Evolutionary conservation across 2,329 filamentous ascomycete species (phyloP).

Genomic region (Epichloe gansuensis): DNA sequence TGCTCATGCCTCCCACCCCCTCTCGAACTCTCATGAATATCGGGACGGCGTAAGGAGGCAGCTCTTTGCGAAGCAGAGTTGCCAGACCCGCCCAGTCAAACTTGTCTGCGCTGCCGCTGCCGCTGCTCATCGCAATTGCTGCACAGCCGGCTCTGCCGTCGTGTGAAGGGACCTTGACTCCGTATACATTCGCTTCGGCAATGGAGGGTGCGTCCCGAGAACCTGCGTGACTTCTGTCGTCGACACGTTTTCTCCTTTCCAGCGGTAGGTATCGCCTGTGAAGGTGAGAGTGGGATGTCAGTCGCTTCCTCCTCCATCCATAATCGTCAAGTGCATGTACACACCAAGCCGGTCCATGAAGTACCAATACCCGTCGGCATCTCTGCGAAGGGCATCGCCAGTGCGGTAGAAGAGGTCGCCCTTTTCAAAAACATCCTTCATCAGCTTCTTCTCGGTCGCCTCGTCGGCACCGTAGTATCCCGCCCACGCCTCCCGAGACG

Average conservation of each 20-base stretch:
- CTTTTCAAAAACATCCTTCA: slow-evolving; percentile 33
- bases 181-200: slow-evolving; percentile 58
- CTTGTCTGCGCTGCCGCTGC: slow-evolving; percentile 22
- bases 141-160: slow-evolving; percentile 58
- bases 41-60: slow-evolving; percentile 66
- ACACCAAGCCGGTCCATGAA: slow-evolving; percentile 42
- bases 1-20: slow-evolving; percentile 6
- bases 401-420: slow-evolving; percentile 59
- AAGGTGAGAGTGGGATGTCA: not conserved
- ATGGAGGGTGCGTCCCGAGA: slow-evolving; percentile 45
- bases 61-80: slow-evolving; percentile 39
- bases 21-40: slow-evolving; percentile 29
- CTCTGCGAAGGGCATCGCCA: slow-evolving; percentile 52
- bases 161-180: slow-evolving; percentile 50
- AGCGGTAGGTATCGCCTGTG: slow-evolving; percentile 52
- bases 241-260: slow-evolving; percentile 60
- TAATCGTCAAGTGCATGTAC: not conserved
- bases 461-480: slow-evolving; percentile 4
- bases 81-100: slow-evolving; percentile 44
- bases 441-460: slow-evolving; percentile 3
- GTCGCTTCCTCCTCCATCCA: not conserved
- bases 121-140: slow-evolving; percentile 43
- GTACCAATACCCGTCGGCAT: slow-evolving; percentile 53
- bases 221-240: slow-evolving; percentile 56
- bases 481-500: slow-evolving; percentile 4